phyloP scores from a whole-genome alignment of 768 basidiomycete genomes.

The Russula sp. region DNA sequence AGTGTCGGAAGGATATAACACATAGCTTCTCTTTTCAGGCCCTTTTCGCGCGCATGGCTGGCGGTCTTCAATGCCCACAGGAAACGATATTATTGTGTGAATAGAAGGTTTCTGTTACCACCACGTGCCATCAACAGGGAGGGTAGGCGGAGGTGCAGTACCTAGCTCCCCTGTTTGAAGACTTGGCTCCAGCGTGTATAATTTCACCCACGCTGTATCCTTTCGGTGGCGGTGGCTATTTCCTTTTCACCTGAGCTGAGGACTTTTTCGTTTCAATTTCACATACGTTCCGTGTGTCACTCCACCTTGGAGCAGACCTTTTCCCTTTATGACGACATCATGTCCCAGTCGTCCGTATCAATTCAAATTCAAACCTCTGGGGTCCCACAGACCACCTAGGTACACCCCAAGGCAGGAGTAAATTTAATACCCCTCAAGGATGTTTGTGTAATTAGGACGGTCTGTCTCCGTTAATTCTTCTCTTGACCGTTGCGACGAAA shows the following conservation, averaged over 20 bases:
- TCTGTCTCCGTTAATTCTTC: neutral
- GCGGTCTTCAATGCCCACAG: neutral
- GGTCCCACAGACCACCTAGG: neutral
- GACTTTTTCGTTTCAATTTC: neutral
- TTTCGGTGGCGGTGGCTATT: neutral
- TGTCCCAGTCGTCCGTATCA: neutral
- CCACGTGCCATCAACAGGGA: neutral
- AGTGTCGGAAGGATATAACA: neutral
- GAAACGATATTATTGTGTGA: slow-evolving; percentile 1
- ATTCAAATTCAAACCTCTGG: neutral
- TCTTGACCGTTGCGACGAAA: neutral
- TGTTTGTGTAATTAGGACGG: neutral
- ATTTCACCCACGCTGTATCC: neutral
- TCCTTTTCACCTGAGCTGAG: neutral
- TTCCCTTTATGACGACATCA: neutral
- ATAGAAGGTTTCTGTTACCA: neutral
- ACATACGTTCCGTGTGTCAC: neutral
- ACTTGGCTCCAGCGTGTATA: neutral
- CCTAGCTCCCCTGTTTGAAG: neutral
- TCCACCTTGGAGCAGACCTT: neutral
- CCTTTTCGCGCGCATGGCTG: neutral
- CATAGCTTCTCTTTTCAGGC: neutral
- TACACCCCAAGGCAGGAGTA: neutral
- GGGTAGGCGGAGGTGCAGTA: neutral
- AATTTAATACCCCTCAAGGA: neutral